Conservation (phyloP, 305 asterid genomes). For the Fraxinus greggii region DNA sequence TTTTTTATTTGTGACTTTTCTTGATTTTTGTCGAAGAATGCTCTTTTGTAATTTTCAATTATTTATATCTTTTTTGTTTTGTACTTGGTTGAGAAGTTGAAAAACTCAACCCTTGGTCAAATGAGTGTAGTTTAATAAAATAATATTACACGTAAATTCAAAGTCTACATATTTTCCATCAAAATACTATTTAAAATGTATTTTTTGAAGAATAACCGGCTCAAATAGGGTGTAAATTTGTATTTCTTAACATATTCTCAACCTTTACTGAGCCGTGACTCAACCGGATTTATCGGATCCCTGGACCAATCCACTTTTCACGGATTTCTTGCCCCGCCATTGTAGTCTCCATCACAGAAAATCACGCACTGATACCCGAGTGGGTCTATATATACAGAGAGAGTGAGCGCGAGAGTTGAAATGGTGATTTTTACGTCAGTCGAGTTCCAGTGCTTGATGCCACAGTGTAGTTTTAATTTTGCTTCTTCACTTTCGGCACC, state of each 20-base stretch:
- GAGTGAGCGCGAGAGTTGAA: constrained; percentile 2
- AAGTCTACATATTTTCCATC: too few relatives aligned
- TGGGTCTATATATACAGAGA: background rate
- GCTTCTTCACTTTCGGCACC: constrained; percentile 16
- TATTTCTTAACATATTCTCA: background rate
- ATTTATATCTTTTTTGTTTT: background rate
- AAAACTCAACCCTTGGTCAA: background rate
- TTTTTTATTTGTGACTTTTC: too few relatives aligned
- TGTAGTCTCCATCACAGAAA: constrained; percentile 1
- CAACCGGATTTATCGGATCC: constrained; percentile 29
- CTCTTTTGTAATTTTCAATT: background rate
- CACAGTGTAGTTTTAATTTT: constrained; percentile 6
- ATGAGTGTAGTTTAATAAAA: too few relatives aligned
- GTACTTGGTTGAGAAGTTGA: background rate
- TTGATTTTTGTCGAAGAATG: background rate
- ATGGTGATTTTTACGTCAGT: constrained; percentile 36
- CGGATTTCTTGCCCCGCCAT: constrained; percentile 39
- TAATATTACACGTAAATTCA: too few relatives aligned
- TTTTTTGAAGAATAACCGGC: too few relatives aligned
- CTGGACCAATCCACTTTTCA: constrained; percentile 18
- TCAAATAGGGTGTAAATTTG: too few relatives aligned
- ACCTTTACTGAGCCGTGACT: background rate
- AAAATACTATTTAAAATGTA: too few relatives aligned
- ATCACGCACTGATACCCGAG: background rate
- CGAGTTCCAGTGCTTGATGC: constrained; percentile 25